Evolutionary conservation across 192 early-diverging fungal genomes (phyloP), one percentile per base, ranked within the genome.

Genomic region (Diversispora eburnea): DNA sequence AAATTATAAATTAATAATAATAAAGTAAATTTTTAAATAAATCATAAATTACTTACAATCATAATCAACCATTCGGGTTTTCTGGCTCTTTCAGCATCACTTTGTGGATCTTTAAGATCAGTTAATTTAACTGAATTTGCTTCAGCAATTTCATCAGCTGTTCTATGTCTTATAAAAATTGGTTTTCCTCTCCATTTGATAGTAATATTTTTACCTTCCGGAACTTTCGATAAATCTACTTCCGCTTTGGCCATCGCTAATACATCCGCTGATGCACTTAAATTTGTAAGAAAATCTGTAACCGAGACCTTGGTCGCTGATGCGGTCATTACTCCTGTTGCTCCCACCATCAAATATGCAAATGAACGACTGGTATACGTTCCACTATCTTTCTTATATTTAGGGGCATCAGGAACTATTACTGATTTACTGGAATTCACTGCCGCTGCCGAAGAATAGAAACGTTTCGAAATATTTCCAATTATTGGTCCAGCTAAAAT

Each of bases 161-260:
- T 99, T 75, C 97, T 90, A 85, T 99, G 97, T 80, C 95, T 91
- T 75, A 99, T 91, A 79, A 98, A 96, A 64, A 99, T 90, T 46
- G 97, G 97, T 89, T 99, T 99, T 83, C 97, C 97, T 77, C 95
- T 91, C 97, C 97, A 99, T 90, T 98, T 98, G 84, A 98, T 84
- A 47, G 93, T 92, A 54, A 97, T 91, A 69, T 97, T 97, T 87
- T 94, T 97, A 75, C 97, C 97, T 75, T 96, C 92, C 7, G 97
- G 97, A 78, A 99, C 95, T 61, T 91, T 83, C 73, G 83, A 84
- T 80, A 97, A 83, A 65, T 96, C 93, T 12, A 99, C 91, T 84
- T 99, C 97, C 42, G 95, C 93, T 89, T 96, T 99, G 81, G 95
- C 95, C 86, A 99, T 82, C 48, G 97, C 97, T 78, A 99, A 85